Conservation (phyloP, 2,329 filamentous ascomycete genomes). For the Aspergillus cejpii region DNA sequence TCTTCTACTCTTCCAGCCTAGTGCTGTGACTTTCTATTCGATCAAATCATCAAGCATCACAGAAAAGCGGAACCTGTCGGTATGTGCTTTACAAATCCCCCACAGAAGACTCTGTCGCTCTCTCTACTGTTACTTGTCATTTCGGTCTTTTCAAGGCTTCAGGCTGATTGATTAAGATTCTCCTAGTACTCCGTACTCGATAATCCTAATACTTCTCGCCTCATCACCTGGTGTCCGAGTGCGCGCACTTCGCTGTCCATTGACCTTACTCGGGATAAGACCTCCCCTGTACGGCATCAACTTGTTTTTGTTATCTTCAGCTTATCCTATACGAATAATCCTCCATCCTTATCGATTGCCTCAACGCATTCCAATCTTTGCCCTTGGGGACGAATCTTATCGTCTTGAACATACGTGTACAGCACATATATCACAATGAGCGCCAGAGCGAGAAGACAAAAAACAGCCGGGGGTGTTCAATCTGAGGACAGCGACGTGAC, state of each 20-base stretch:
- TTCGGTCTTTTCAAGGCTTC: background rate
- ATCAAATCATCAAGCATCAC: background rate
- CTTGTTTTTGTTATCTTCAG: background rate
- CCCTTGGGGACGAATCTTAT: background rate
- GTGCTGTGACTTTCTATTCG: background rate
- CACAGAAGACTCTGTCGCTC: background rate
- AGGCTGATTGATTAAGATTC: background rate
- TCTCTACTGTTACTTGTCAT: background rate
- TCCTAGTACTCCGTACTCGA: background rate
- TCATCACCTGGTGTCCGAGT: background rate
- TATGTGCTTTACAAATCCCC: background rate
- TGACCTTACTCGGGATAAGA: conserved; percentile 4
- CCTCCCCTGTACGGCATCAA: conserved; percentile 1
- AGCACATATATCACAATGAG: conserved; percentile 25
- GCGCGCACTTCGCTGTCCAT: background rate
- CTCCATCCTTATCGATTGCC: background rate
- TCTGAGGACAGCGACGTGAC: conserved; percentile 29
- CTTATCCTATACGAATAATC: too few relatives aligned
- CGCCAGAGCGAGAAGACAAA: conserved; percentile 37
- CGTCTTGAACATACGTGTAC: background rate
- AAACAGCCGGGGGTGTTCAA: conserved; percentile 28
- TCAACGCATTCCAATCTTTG: background rate
- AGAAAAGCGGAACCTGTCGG: background rate
- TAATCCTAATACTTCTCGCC: background rate
- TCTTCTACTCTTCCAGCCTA: background rate